These are phyloP conservation scores for Castanospermum australe DNA, from an alignment of 306 rosid genomes.

Conservation along the genomic window DNA sequence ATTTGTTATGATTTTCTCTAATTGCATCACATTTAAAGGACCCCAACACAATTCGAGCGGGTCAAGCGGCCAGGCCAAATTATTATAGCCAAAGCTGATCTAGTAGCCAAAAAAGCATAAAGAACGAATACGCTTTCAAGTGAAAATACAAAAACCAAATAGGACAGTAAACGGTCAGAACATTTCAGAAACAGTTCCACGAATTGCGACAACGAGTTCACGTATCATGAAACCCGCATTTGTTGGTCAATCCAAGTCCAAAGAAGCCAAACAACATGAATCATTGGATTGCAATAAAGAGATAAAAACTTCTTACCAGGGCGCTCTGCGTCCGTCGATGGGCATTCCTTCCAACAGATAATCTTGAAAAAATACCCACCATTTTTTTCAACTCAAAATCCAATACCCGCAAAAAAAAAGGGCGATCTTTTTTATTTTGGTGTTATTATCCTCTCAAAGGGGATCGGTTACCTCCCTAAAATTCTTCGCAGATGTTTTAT, in stretches of 20 bases:
- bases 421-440: slow-evolving; percentile 19
- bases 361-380: slow-evolving; percentile 96
- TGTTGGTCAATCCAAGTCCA: slow-evolving; percentile 45
- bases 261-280: slow-evolving; percentile 7
- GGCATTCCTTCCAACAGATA: slow-evolving; percentile 62
- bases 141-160: slow-evolving; percentile 12
- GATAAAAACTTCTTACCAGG: slow-evolving; percentile 51
- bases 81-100: background rate
- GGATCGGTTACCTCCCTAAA: slow-evolving; percentile 26
- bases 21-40: background rate
- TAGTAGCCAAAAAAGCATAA: background rate
- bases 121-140: background rate
- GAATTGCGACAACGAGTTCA: background rate
- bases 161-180: background rate
- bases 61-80: slow-evolving; percentile 17
- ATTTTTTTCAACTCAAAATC: slow-evolving; percentile 39
- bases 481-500: background rate
- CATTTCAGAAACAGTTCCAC: slow-evolving; percentile 17
- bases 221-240: background rate
- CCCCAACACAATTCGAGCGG: background rate
- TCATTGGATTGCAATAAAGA: background rate
- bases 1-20: background rate
- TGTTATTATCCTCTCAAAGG: slow-evolving; percentile 7
- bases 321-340: slow-evolving; percentile 98
- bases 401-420: slow-evolving; percentile 27